phyloP scores from a whole-genome alignment of 495 filamentous ascomycete species.

The Cryomyces antarcticus region DNA sequence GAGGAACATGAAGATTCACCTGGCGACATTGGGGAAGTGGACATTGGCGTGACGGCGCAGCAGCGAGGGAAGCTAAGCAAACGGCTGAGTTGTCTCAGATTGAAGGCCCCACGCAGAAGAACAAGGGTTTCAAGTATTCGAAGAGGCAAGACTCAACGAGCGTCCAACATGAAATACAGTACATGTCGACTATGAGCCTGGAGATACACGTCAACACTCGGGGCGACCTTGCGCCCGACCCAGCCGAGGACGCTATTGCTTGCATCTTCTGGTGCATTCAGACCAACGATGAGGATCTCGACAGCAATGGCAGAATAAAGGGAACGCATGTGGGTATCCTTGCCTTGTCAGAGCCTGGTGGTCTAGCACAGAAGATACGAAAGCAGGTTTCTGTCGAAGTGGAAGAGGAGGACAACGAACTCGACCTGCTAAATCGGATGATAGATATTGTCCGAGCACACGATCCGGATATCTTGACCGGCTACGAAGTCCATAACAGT shows the following conservation, averaged over 20 bases:
- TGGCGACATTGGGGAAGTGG: constrained; percentile 3
- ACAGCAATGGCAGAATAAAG: constrained; percentile 30
- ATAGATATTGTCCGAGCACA: constrained; percentile 66
- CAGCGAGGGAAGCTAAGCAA: constrained; percentile 4
- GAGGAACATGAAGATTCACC: constrained; percentile 3
- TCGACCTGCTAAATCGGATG: constrained; percentile 63
- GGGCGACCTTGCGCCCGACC: constrained; percentile 61
- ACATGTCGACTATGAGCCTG: constrained; percentile 92
- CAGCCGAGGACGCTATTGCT: constrained; percentile 73
- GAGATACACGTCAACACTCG: constrained; percentile 91
- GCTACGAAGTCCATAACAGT: constrained; percentile 81
- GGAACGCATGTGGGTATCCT: constrained; percentile 46
- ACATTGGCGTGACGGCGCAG: neutral
- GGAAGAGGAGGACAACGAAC: constrained; percentile 54
- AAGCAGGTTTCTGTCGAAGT: constrained; percentile 38
- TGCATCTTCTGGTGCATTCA: constrained; percentile 83
- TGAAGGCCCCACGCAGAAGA: constrained; percentile 71
- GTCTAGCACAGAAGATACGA: constrained; percentile 24
- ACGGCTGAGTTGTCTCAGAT: constrained; percentile 52
- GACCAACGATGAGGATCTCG: constrained; percentile 40
- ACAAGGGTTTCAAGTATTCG: constrained; percentile 71
- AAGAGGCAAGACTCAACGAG: constrained; percentile 56
- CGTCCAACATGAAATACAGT: constrained; percentile 69
- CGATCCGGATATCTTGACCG: constrained; percentile 87
- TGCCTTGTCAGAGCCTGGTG: constrained; percentile 35